These are phyloP conservation scores for Neoboletus magnificus DNA, from an alignment of 768 basidiomycete genomes.

Conservation along the genomic window DNA sequence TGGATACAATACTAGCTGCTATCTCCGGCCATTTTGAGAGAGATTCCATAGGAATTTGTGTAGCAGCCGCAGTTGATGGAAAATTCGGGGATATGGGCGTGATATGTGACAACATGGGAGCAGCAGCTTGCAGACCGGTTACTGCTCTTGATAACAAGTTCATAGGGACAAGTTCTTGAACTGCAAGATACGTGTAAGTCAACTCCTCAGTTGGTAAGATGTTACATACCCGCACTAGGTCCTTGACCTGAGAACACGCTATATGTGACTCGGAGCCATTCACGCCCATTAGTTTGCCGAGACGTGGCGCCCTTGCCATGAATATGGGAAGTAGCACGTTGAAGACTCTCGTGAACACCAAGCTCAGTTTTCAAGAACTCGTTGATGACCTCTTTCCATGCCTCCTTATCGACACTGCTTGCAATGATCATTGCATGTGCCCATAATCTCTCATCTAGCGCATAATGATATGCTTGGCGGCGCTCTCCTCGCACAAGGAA, in stretches of 20 bases:
- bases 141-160: slow-evolving; percentile 45
- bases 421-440: slow-evolving; percentile 94
- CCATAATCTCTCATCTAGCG: slow-evolving; percentile 88
- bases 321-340: slow-evolving; percentile 10
- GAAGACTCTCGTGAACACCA: slow-evolving; percentile 36
- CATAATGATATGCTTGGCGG: slow-evolving; percentile 81
- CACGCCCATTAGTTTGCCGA: slow-evolving; percentile 49
- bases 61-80: slow-evolving; percentile 38
- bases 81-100: slow-evolving; percentile 70
- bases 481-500: slow-evolving; percentile 83
- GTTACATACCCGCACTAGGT: slow-evolving; percentile 56
- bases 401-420: slow-evolving; percentile 87
- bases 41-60: slow-evolving; percentile 57
- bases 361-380: slow-evolving; percentile 84
- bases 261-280: slow-evolving; percentile 77
- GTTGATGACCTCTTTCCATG: slow-evolving; percentile 87
- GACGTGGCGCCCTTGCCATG: slow-evolving; percentile 20
- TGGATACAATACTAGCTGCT: slow-evolving; percentile 77
- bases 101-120: slow-evolving; percentile 31
- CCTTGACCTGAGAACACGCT: slow-evolving; percentile 84
- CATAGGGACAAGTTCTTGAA: slow-evolving; percentile 70
- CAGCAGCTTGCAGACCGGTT: slow-evolving; percentile 38
- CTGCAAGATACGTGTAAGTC: slow-evolving; percentile 35
- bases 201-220: background rate
- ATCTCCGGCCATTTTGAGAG: slow-evolving; percentile 84